Conservation (phyloP, 2,329 filamentous ascomycete genomes). For the Sporothrix pseudoabietina region DNA sequence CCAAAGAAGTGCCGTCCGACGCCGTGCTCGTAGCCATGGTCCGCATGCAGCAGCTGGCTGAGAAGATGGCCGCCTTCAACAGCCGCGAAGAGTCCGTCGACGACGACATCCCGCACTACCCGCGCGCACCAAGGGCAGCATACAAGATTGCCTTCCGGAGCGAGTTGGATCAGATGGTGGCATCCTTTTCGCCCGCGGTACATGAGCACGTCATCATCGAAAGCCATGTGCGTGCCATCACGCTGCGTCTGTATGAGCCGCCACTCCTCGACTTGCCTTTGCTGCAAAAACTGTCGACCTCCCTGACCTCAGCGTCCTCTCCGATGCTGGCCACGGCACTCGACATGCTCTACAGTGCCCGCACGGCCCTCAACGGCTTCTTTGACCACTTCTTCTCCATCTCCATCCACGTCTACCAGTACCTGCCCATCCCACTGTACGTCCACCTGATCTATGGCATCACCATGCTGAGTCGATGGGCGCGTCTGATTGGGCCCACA, state of each 20-base stretch:
- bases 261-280: conserved; percentile 47
- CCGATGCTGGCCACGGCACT: conserved; percentile 46
- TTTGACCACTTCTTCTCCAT: conserved; percentile 54
- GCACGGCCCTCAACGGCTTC: conserved; percentile 51
- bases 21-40: conserved; percentile 50
- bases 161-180: conserved; percentile 49
- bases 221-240: conserved; percentile 46
- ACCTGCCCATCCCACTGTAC: conserved; percentile 50
- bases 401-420: conserved; percentile 48
- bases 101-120: conserved; percentile 38
- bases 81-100: conserved; percentile 42
- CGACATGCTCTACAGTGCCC: conserved; percentile 54
- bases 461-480: conserved; percentile 55
- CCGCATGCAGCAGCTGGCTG: conserved; percentile 53
- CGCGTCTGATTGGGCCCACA: conserved; percentile 46
- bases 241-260: conserved; percentile 53
- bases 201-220: conserved; percentile 44
- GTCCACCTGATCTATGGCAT: conserved; percentile 54
- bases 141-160: conserved; percentile 51
- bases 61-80: conserved; percentile 52
- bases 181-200: conserved; percentile 43
- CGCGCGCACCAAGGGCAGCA: conserved; percentile 48
- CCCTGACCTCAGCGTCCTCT: conserved; percentile 44
- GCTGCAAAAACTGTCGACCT: conserved; percentile 49
- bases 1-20: conserved; percentile 52